phyloP scores from a whole-genome alignment of 495 filamentous ascomycete species.

The Podospora pseudoanserina region DNA sequence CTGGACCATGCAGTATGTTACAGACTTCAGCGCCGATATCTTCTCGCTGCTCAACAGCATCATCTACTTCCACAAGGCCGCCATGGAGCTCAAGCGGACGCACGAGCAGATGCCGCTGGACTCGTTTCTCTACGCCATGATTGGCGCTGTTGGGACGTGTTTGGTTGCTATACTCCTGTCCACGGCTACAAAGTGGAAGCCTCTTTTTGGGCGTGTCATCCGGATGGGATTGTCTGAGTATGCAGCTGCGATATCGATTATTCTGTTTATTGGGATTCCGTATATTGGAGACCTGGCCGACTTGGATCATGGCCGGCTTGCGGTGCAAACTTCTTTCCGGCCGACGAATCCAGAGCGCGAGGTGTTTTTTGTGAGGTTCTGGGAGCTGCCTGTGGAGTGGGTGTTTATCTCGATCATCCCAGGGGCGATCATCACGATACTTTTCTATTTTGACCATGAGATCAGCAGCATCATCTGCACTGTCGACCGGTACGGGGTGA shows the following conservation, averaged over 20 bases:
- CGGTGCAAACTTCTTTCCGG: conserved; percentile 55
- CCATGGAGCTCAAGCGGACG: conserved; percentile 63
- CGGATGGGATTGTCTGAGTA: conserved; percentile 65
- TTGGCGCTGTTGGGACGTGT: conserved; percentile 67
- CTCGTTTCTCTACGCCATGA: conserved; percentile 66
- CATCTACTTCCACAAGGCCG: conserved; percentile 73
- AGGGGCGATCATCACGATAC: conserved; percentile 62
- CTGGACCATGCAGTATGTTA: conserved; percentile 76
- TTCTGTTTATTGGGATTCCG: conserved; percentile 64
- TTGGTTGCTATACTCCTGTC: conserved; percentile 63
- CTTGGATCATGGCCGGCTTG: conserved; percentile 61
- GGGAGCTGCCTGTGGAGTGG: conserved; percentile 60
- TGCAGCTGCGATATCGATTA: conserved; percentile 68
- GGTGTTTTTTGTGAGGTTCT: conserved; percentile 64
- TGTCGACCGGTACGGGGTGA: conserved; percentile 61
- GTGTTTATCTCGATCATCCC: conserved; percentile 63
- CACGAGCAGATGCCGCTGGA: conserved; percentile 59
- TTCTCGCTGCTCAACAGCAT: conserved; percentile 69
- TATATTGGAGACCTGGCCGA: conserved; percentile 59
- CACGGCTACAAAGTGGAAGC: conserved; percentile 61
- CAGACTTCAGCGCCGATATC: conserved; percentile 66
- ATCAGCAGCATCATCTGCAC: conserved; percentile 75
- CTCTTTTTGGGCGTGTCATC: conserved; percentile 63
- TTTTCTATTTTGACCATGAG: conserved; percentile 75
- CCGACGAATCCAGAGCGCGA: conserved; percentile 57